Evolutionary conservation across 164 flowering plant species (phyloP), one percentile per base, ranked within the genome.

Genomic region (Nelumbo lutea): DNA sequence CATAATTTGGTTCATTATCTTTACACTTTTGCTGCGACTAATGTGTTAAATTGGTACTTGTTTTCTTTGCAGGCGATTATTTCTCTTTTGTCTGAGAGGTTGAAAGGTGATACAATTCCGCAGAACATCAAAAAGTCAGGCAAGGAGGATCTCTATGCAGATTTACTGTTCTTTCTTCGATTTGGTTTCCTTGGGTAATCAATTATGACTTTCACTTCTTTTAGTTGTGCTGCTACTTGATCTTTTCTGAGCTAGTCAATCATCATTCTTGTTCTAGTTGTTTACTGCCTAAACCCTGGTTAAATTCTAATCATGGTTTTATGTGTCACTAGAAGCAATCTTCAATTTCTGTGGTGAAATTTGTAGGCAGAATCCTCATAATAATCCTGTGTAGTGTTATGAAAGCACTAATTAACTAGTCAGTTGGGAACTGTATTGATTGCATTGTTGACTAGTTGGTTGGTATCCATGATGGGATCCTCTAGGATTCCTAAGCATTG

Each of bases 91-190:
- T 68, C 75, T 47, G 79, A 78, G 73, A 86, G 84, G 79, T 51
- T 90, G 59, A 81, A 78, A 66, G 88, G 82, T 70, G 83, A 79
- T 61, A 74, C 67, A 68, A 72, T 88, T 68, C 38, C 87, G 57
- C 73, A 62, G 73, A 90, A 76, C 70, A 83, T 95, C 3, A 83
- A 70, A 79, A 92, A 80, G 66, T 83, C 86, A 4, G 97, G 98
- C 80, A 92, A 92, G 84, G 88, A 87, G 77, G 87, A 85, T 71
- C 90, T 95, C 27, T 92, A 83, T 84, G 82, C 90, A 38, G 98
- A 95, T 66, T 70, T 89, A 59, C 63, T 90, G 27, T 85, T 76
- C 78, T 81, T 82, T 76, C 89, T 92, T 68, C 75, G 81, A 80
- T 89, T 82, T 80, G 90, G 94, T 75, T 81, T 78, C 76, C 72